Evolutionary conservation across 2,329 filamentous ascomycete genomes (phyloP).

Genomic region (Pseudohalonectria lignicola): DNA sequence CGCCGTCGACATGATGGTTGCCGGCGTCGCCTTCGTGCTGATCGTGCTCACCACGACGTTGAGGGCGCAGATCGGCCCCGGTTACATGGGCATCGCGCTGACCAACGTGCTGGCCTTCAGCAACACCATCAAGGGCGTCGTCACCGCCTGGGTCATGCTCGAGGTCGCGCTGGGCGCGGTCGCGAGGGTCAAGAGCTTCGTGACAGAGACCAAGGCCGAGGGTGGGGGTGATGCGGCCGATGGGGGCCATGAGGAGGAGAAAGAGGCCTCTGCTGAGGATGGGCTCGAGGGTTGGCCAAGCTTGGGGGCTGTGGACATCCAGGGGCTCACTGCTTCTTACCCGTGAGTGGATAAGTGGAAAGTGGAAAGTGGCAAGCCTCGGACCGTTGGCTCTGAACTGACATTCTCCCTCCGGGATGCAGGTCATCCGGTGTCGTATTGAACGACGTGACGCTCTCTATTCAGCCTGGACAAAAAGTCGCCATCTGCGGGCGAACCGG

Average conservation of each 20-base stretch:
- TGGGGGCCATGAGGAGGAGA: background rate
- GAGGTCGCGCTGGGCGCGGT: slow-evolving; percentile 16
- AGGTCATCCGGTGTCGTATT: slow-evolving; percentile 7
- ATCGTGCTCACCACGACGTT: slow-evolving; percentile 22
- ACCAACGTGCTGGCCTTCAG: slow-evolving; percentile 15
- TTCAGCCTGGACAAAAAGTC: slow-evolving; percentile 18
- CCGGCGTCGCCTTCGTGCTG: slow-evolving; percentile 21
- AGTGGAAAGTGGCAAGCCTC: no score
- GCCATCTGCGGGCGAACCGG: slow-evolving; percentile 24
- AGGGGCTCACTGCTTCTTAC: slow-evolving; percentile 4
- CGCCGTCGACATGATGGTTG: slow-evolving; percentile 24
- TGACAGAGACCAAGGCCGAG: slow-evolving; percentile 1
- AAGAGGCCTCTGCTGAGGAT: background rate
- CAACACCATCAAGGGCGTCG: slow-evolving; percentile 9
- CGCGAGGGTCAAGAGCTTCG: slow-evolving; percentile 10
- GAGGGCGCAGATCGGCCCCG: slow-evolving; percentile 15
- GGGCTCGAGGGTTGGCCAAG: slow-evolving; percentile 1
- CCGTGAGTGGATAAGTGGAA: no score
- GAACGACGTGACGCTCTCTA: slow-evolving; percentile 13
- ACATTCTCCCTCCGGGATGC: background rate
- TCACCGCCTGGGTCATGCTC: slow-evolving; percentile 15
- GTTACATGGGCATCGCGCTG: slow-evolving; percentile 19
- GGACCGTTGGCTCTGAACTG: no score
- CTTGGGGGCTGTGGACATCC: slow-evolving; percentile 3
- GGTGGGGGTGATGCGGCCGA: no score